Base-by-base conservation (phyloP, 371 early-diverging fungal species). In the Synchytrium microbalum region DNA sequence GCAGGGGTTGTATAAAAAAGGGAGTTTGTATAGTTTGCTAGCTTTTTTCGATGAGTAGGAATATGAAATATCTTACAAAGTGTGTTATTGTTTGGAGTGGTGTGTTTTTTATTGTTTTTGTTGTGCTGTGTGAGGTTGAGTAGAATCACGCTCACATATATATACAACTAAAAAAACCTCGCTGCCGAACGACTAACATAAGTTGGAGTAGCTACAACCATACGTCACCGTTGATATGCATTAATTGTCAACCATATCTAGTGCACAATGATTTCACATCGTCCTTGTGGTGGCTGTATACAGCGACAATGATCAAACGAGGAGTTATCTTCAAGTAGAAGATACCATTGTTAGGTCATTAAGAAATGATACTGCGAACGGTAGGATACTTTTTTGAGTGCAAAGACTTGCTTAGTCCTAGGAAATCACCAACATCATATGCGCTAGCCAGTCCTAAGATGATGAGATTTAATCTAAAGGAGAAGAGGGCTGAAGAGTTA, bases 231-330 rank as follows among this genome's bases (percentile, higher is more conserved):
- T 70, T 32, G 1, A 92, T 93, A 76, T 96, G 96, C 3, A 72
- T 92, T 92, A 65, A 95, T 79, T 69, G 85, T 87, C 54, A 93
- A 74, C n/a, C n/a, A 63, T 90, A 92, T 61, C 88, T 88, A 13
- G 88, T 89, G 94, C 95, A 95, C 54, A 95, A 77, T 24, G 91
- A 77, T 54, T 89, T 90, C 95, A 96, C 92, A 68, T 89, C 87
- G 66, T 90, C 89, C 33, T 84, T 76, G 24, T 87, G 69, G 26
- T 87, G 82, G 62, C 89, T 74, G 73, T 93, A 93, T n/a, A 96
- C 88, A 32, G 88, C 88, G 32, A 90, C 95, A 54, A 91, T 87
- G 59, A 94, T 92, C 63, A 96, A 74, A 54, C 94, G 88, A 32
- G 95, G 93, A 25, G 92, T 93, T 87, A 67, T 60, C 8, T 14